A percentile compares a stretch with the other conserved stretches of the same genome.
Conservation (phyloP, 805 yeast genomes). For the Debaryomyces prosopidis region DNA sequence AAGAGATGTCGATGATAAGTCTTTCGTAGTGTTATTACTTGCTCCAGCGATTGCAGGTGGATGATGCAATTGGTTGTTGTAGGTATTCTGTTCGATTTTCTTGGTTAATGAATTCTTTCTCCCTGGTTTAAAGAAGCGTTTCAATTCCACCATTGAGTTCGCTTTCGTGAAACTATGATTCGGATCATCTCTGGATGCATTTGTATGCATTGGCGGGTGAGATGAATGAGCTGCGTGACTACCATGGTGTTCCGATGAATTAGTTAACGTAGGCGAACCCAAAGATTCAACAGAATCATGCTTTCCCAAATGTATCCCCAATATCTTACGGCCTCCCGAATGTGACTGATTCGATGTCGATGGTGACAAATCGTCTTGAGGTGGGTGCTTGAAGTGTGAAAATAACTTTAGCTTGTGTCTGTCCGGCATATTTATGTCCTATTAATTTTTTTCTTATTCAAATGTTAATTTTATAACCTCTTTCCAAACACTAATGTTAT, state of each 20-base stretch:
- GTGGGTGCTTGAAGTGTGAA: conserved; percentile 35
- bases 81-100: conserved; percentile 14
- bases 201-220: conserved; percentile 9
- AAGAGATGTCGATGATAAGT: conserved; percentile 36
- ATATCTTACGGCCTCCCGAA: conserved; percentile 24
- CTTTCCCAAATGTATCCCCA: conserved; percentile 43
- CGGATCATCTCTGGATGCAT: conserved; percentile 20
- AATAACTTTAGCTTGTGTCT: conserved; percentile 44
- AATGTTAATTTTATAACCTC: too few species aligned
- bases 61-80: conserved; percentile 26
- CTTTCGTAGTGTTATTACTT: conserved; percentile 13
- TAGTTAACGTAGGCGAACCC: conserved; percentile 35
- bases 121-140: conserved; percentile 67
- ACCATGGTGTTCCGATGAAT: conserved; percentile 27
- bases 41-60: conserved; percentile 28
- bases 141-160: conserved; percentile 68
- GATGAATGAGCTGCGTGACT: conserved; percentile 8
- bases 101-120: conserved; percentile 27
- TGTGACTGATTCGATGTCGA: conserved; percentile 33
- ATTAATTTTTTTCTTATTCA: not conserved
- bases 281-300: conserved; percentile 41
- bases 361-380: conserved; percentile 26
- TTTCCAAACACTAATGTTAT: too few species aligned
- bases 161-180: conserved; percentile 35
- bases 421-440: conserved; percentile 37